These are phyloP conservation scores for Jatropha podagrica DNA, from an alignment of 441 rosid species.

Conservation along the genomic window DNA sequence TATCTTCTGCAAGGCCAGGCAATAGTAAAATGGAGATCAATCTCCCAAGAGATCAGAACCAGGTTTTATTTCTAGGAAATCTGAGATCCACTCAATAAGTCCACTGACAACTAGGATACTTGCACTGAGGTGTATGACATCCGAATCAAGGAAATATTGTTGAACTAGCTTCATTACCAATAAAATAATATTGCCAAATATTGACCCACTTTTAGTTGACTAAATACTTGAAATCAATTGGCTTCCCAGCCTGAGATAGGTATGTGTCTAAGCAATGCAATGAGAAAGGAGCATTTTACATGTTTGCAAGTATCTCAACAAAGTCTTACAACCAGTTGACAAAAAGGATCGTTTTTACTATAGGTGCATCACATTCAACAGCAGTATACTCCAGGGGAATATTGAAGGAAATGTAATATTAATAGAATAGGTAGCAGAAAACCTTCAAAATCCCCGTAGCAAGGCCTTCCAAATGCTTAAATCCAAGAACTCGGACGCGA, in stretches of 20 bases:
- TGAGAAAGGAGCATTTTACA: background rate
- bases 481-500: constrained; percentile 88
- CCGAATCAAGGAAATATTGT: background rate
- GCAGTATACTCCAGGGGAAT: background rate
- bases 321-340: background rate
- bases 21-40: background rate
- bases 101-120: background rate
- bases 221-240: background rate
- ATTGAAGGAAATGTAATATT: background rate
- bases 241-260: background rate
- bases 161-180: background rate
- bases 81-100: background rate
- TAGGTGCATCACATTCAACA: constrained; percentile 8
- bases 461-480: constrained; percentile 90
- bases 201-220: too few relatives aligned
- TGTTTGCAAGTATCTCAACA: too few relatives aligned
- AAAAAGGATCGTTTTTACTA: background rate
- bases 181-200: too few relatives aligned
- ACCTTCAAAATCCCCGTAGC: constrained; percentile 92
- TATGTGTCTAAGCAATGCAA: background rate
- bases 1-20: background rate
- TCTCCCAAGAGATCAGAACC: background rate
- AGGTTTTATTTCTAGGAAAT: background rate
- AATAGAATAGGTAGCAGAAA: constrained; percentile 14
- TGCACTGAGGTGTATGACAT: background rate